phyloP scores from a whole-genome alignment of 1,139 yeast species.

The Scheffersomyces stambukii region DNA sequence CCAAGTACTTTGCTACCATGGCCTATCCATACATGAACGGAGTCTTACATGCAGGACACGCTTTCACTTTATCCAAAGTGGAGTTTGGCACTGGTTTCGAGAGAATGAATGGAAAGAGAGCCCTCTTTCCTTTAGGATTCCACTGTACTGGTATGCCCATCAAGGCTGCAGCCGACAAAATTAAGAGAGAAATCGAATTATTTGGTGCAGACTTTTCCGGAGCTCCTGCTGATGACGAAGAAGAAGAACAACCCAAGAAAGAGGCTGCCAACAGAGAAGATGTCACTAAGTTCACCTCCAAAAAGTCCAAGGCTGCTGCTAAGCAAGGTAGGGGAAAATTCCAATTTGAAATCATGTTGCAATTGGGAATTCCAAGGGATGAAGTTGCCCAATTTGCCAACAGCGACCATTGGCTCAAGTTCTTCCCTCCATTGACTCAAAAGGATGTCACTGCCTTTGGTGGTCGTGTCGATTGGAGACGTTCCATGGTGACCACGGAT shows the following conservation, averaged over 20 bases:
- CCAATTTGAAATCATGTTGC: slow-evolving; percentile 95
- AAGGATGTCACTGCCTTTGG: slow-evolving; percentile 80
- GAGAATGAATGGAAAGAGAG: slow-evolving; percentile 90
- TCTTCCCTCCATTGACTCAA: slow-evolving; percentile 88
- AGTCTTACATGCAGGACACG: slow-evolving; percentile 95
- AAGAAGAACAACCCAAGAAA: slow-evolving; percentile 26
- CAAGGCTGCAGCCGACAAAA: slow-evolving; percentile 93
- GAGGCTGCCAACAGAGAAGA: slow-evolving; percentile 55
- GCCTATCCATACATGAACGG: slow-evolving; percentile 99
- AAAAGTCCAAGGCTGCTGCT: slow-evolving; percentile 88
- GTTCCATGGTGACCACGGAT: slow-evolving; percentile 93
- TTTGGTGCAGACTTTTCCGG: slow-evolving; percentile 81
- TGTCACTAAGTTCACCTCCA: slow-evolving; percentile 85
- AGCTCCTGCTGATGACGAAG: slow-evolving; percentile 57
- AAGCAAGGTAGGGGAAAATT: slow-evolving; percentile 91
- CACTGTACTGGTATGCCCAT: slow-evolving; percentile 99
- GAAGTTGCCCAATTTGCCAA: slow-evolving; percentile 88
- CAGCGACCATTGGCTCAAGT: slow-evolving; percentile 80
- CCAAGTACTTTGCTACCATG: slow-evolving; percentile 90
- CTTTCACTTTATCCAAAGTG: slow-evolving; percentile 90
- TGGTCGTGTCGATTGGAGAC: slow-evolving; percentile 97
- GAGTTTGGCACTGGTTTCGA: slow-evolving; percentile 94
- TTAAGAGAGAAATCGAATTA: slow-evolving; percentile 85
- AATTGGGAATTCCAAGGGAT: slow-evolving; percentile 78
- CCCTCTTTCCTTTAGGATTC: slow-evolving; percentile 94